A percentile compares a stretch with the other conserved stretches of the same genome.
These are phyloP conservation scores for Lactarius deliciosus DNA, from an alignment of 768 basidiomycete genomes.

Conservation along the genomic window DNA sequence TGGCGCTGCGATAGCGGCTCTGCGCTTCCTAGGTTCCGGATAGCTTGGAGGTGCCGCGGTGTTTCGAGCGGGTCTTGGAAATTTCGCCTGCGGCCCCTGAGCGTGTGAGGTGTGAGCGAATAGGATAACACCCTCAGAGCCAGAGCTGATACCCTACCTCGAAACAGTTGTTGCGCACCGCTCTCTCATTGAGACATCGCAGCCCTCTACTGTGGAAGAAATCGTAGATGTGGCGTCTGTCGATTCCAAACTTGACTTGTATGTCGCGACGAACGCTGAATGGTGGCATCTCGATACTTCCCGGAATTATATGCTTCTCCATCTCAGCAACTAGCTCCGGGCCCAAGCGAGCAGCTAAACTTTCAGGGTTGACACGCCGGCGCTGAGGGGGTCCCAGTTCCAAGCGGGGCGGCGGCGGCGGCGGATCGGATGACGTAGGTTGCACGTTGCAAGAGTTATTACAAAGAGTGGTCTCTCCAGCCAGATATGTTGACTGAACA, in stretches of 20 bases:
- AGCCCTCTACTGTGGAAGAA: conserved; percentile 64
- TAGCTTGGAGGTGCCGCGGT: conserved; percentile 4
- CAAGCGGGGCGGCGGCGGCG: conserved; percentile 9
- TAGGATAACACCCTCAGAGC: not conserved
- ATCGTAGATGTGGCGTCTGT: conserved; percentile 74
- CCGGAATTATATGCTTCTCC: conserved; percentile 67
- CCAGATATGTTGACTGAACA: conserved; percentile 18
- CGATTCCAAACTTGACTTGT: conserved; percentile 67
- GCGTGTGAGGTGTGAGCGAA: not conserved
- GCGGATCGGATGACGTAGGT: conserved; percentile 6
- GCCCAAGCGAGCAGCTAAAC: conserved; percentile 63
- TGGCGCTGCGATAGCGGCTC: conserved; percentile 23
- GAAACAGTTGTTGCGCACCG: conserved; percentile 24
- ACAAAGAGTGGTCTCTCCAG: conserved; percentile 6
- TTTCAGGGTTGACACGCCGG: conserved; percentile 63
- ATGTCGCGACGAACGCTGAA: conserved; percentile 69
- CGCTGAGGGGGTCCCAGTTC: conserved; percentile 35
- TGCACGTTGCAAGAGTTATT: conserved; percentile 8
- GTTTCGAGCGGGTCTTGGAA: conserved; percentile 17
- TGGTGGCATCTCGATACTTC: conserved; percentile 71
- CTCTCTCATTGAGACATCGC: conserved; percentile 32
- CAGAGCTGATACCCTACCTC: conserved; percentile 22
- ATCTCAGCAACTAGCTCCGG: conserved; percentile 68
- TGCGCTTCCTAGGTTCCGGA: conserved; percentile 23
- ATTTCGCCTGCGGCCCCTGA: conserved; percentile 9